A percentile compares a stretch with the other conserved stretches of the same genome.
phyloP scores from a whole-genome alignment of 257 asterid genomes.

The Solanum stenotomum region DNA sequence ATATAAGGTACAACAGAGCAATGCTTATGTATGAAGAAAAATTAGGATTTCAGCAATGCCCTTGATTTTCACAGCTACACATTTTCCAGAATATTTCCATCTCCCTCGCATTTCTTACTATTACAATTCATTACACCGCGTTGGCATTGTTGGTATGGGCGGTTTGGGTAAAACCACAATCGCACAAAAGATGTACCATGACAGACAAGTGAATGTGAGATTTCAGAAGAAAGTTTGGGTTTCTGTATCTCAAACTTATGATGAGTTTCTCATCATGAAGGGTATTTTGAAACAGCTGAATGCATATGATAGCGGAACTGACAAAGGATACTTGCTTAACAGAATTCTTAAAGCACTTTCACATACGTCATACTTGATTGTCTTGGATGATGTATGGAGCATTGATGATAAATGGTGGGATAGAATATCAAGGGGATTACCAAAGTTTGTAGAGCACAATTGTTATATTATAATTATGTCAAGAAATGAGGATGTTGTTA shows the following conservation, averaged over 20 bases:
- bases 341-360: constrained; percentile 2
- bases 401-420: constrained; percentile 15
- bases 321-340: not conserved
- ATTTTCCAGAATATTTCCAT: too few relatives aligned
- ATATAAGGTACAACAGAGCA: too few relatives aligned
- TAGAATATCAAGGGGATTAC: constrained; percentile 4
- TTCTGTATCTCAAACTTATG: constrained; percentile 10
- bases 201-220: not conserved
- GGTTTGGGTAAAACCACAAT: constrained; percentile 25
- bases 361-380: not conserved
- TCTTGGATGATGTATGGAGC: constrained; percentile 23
- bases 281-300: constrained; percentile 8
- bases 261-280: constrained; percentile 8
- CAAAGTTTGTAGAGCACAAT: not conserved
- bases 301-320: not conserved
- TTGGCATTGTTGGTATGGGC: constrained; percentile 19
- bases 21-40: too few relatives aligned
- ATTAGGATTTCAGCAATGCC: too few relatives aligned
- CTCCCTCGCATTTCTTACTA: too few relatives aligned
- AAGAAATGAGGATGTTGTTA: constrained; percentile 7
- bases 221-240: constrained; percentile 15
- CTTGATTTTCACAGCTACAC: too few relatives aligned
- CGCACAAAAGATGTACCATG: constrained; percentile 7
- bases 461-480: constrained; percentile 15
- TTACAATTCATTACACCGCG: not conserved